Evolutionary conservation across 768 basidiomycete genomes (phyloP).

Genomic region (Phylloporus sp.): DNA sequence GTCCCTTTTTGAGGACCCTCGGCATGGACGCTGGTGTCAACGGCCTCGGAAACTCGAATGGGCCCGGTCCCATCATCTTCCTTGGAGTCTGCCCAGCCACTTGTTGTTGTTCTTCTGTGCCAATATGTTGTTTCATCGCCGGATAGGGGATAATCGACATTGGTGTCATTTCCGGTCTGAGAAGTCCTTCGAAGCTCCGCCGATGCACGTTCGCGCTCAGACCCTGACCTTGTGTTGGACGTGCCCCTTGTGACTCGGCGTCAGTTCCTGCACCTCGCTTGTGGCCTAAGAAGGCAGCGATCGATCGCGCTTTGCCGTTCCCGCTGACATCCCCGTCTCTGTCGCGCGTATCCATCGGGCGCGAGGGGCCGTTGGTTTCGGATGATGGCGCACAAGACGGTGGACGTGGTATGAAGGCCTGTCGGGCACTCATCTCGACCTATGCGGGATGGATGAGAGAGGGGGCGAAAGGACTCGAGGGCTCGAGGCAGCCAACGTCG

Average conservation of each 20-base stretch:
- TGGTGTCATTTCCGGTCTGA: conserved; percentile 18
- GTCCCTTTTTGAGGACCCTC: conserved; percentile 11
- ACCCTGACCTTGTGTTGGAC: conserved; percentile 1
- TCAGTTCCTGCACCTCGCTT: conserved; percentile 10
- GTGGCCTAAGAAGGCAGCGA: conserved; percentile 21
- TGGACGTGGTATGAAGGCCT: conserved; percentile 23
- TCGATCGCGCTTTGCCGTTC: conserved; percentile 17
- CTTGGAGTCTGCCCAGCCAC: conserved; percentile 18
- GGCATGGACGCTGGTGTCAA: conserved; percentile 19
- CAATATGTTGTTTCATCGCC: neutral
- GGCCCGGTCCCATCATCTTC: conserved; percentile 6
- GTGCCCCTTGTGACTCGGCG: neutral
- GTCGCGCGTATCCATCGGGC: neutral
- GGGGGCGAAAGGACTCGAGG: neutral
- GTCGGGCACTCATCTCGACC: conserved; percentile 24
- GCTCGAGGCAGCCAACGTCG: neutral
- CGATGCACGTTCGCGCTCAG: conserved; percentile 3
- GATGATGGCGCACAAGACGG: conserved; percentile 9
- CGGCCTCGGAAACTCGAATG: conserved; percentile 13
- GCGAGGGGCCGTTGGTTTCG: conserved; percentile 7
- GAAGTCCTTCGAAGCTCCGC: conserved; percentile 25
- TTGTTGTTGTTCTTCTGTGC: conserved; percentile 1
- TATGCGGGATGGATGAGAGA: neutral
- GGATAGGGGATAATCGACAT: conserved; percentile 26
- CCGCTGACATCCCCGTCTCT: conserved; percentile 7